Conservation (phyloP, 306 rosid genomes). For the Prunus armeniaca region DNA sequence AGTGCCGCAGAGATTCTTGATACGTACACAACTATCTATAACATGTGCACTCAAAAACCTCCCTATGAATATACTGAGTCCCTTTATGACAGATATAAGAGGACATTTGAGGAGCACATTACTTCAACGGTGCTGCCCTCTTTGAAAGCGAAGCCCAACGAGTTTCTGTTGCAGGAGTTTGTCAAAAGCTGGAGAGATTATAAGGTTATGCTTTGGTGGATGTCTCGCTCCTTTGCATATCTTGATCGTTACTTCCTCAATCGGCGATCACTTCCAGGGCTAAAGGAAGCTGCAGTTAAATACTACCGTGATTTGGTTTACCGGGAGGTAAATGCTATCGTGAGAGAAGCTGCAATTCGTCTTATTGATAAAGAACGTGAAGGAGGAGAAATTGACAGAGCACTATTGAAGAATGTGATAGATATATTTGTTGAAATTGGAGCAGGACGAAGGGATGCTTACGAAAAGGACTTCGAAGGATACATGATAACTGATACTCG, state of each 20-base stretch:
- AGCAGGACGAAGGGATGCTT: constrained; percentile 35
- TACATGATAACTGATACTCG: constrained; percentile 48
- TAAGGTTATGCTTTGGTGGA: constrained; percentile 35
- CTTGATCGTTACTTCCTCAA: constrained; percentile 28
- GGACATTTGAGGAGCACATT: constrained; percentile 27
- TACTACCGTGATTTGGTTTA: constrained; percentile 23
- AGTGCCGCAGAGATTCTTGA: background rate
- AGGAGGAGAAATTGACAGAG: constrained; percentile 59
- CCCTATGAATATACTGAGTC: constrained; percentile 23
- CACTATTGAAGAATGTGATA: constrained; percentile 47
- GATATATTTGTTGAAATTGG: constrained; percentile 56
- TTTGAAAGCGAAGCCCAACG: constrained; percentile 50
- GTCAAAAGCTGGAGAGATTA: constrained; percentile 52
- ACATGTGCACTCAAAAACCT: constrained; percentile 43
- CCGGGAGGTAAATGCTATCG: constrained; percentile 29
- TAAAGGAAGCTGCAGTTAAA: constrained; percentile 15
- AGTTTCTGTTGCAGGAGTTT: constrained; percentile 59
- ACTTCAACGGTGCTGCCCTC: constrained; percentile 43
- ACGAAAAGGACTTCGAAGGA: constrained; percentile 42
- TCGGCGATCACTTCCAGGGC: constrained; percentile 5
- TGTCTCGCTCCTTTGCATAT: constrained; percentile 25
- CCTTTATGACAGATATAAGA: constrained; percentile 38
- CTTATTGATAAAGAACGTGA: constrained; percentile 58
- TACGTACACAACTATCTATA: constrained; percentile 24
- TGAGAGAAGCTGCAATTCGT: constrained; percentile 40